Conservation (phyloP, 495 filamentous ascomycete species). For the Tetracladium marchalianum region DNA sequence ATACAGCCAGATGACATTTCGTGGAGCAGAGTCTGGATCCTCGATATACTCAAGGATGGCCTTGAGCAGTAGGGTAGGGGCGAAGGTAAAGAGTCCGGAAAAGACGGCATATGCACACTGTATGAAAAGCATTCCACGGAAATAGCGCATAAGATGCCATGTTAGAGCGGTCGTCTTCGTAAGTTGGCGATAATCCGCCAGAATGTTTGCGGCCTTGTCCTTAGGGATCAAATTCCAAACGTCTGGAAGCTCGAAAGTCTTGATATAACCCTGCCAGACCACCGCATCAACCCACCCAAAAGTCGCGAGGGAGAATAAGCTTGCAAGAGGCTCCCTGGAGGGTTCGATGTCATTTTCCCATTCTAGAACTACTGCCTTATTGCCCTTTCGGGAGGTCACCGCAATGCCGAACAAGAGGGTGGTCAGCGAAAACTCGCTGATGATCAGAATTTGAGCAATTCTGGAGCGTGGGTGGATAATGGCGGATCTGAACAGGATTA, state of each 20-base stretch:
- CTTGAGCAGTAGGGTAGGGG: conserved; percentile 81
- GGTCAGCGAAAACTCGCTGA: conserved; percentile 63
- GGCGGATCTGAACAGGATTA: conserved; percentile 73
- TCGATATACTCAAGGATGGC: conserved; percentile 91
- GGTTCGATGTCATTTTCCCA: conserved; percentile 82
- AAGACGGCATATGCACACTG: conserved; percentile 76
- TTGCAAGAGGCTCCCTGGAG: conserved; percentile 74
- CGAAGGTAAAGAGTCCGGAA: conserved; percentile 74
- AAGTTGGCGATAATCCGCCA: conserved; percentile 72
- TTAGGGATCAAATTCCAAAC: conserved; percentile 88
- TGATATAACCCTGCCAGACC: conserved; percentile 82
- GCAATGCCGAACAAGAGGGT: conserved; percentile 65
- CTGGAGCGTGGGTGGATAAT: conserved; percentile 68
- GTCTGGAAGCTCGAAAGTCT: conserved; percentile 68
- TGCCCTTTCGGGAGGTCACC: conserved; percentile 78
- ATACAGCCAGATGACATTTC: conserved; percentile 92
- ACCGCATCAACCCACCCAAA: conserved; percentile 89
- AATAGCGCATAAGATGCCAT: conserved; percentile 75
- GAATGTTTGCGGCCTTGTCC: conserved; percentile 72
- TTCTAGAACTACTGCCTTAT: conserved; percentile 78
- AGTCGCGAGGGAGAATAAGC: conserved; percentile 75
- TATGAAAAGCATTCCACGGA: conserved; percentile 62
- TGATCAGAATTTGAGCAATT: conserved; percentile 48
- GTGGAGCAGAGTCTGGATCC: conserved; percentile 63
- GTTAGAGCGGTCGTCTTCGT: conserved; percentile 77